phyloP scores from a whole-genome alignment of 148 eudicot species.

The Rhododendron molle region DNA sequence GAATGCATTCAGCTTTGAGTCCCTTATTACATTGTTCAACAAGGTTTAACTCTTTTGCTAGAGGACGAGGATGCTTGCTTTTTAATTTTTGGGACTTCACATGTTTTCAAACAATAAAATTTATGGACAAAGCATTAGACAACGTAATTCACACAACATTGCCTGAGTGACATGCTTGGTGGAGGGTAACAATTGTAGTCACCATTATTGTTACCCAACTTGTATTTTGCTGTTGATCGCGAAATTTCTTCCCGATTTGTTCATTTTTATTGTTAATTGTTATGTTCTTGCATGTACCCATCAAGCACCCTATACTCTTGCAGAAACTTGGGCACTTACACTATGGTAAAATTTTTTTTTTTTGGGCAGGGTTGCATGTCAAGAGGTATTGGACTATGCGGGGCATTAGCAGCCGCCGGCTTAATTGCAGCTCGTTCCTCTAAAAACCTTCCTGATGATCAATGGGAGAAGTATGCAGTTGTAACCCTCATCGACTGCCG shows the following conservation, averaged over 20 bases:
- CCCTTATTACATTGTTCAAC: neutral
- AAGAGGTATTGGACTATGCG: conserved; percentile 66
- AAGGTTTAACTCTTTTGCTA: neutral
- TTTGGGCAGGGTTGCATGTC: conserved; percentile 63
- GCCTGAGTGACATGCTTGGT: neutral
- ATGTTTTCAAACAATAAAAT: neutral
- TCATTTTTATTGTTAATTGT: neutral
- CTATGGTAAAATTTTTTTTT: neutral
- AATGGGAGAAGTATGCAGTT: conserved; percentile 85
- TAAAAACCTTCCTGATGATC: conserved; percentile 49
- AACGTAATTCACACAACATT: neutral
- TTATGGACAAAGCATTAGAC: neutral
- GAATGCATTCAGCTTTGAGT: neutral
- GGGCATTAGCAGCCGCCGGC: conserved; percentile 70
- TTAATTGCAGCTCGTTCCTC: conserved; percentile 64
- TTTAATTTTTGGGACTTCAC: neutral
- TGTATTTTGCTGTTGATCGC: neutral
- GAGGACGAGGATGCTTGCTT: neutral
- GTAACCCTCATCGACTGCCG: conserved; percentile 78
- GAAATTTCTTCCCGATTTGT: neutral
- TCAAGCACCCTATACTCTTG: neutral
- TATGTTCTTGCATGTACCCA: neutral
- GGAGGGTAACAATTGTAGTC: neutral
- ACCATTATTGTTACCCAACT: neutral
- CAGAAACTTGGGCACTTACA: neutral